A percentile compares a stretch with the other conserved stretches of the same genome.
Conservation (phyloP, 345 rosid genomes). For the Aethionema arabicum region DNA sequence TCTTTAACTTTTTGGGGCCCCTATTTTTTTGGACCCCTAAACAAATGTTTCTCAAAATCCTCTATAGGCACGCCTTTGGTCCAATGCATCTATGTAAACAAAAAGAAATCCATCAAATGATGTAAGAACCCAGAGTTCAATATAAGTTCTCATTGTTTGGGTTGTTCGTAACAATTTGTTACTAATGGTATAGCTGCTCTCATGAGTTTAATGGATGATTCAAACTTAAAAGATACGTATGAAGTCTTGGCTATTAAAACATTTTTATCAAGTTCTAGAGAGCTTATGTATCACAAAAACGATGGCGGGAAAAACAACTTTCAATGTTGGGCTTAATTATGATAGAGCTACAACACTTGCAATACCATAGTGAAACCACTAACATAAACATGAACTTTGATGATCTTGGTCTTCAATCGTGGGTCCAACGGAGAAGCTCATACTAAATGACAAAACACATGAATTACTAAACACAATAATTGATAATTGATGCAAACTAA, state of each 20-base stretch:
- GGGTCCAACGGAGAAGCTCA: too few species aligned
- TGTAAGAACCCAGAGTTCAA: too few species aligned
- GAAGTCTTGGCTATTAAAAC: slow-evolving; percentile 44
- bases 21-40: too few species aligned
- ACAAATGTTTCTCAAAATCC: too few species aligned
- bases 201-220: slow-evolving; percentile 7
- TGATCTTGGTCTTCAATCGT: slow-evolving; percentile 36
- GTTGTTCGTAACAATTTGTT: too few species aligned
- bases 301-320: slow-evolving; percentile 45
- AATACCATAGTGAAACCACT: slow-evolving; percentile 42
- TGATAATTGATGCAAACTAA: too few species aligned
- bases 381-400: slow-evolving; percentile 36
- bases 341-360: slow-evolving; percentile 54
- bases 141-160: slow-evolving; percentile 45
- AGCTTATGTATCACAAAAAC: slow-evolving; percentile 39
- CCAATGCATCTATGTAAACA: too few species aligned
- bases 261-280: slow-evolving; percentile 32
- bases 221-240: slow-evolving; percentile 34
- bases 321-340: slow-evolving; percentile 45
- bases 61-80: too few species aligned
- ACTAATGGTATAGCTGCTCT: slow-evolving; percentile 36
- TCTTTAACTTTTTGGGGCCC: too few species aligned
- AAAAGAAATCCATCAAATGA: too few species aligned
- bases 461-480: too few species aligned
- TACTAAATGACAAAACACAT: too few species aligned